A percentile compares a stretch with the other conserved stretches of the same genome.
These are phyloP conservation scores for Candida golubevii DNA, from an alignment of 805 yeast genomes.

Conservation along the genomic window DNA sequence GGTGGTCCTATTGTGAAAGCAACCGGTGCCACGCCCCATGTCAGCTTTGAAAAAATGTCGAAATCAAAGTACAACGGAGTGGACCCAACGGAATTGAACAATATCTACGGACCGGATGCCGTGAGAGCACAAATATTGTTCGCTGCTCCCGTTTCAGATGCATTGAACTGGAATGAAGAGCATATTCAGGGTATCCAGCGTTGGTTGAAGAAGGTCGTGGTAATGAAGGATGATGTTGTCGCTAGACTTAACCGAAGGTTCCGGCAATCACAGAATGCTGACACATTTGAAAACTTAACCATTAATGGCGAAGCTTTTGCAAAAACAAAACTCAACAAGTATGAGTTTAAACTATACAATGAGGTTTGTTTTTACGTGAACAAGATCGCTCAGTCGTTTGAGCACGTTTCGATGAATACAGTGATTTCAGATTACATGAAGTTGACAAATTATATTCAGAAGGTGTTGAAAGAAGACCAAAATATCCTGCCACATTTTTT, in stretches of 20 bases:
- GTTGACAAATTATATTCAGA: conserved; percentile 48
- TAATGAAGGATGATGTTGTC: conserved; percentile 17
- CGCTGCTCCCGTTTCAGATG: conserved; percentile 83
- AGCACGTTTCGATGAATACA: conserved; percentile 66
- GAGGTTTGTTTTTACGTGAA: conserved; percentile 44
- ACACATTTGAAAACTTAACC: conserved; percentile 15
- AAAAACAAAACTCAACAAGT: conserved; percentile 27
- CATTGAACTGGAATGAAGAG: conserved; percentile 83
- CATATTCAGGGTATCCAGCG: conserved; percentile 85
- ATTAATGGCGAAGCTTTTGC: conserved; percentile 18
- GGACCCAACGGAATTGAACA: conserved; percentile 76
- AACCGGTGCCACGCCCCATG: conserved; percentile 47
- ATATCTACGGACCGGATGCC: conserved; percentile 84
- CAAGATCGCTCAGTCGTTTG: conserved; percentile 57
- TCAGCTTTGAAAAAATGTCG: conserved; percentile 89
- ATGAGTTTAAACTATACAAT: conserved; percentile 57
- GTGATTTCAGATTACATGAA: conserved; percentile 90
- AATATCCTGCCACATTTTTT: conserved; percentile 38
- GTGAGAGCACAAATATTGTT: conserved; percentile 89
- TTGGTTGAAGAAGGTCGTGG: conserved; percentile 67
- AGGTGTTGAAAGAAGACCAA: conserved; percentile 32
- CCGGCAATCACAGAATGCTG: not conserved
- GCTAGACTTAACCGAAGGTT: conserved; percentile 7
- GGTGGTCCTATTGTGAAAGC: conserved; percentile 42
- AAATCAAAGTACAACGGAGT: conserved; percentile 94